Evolutionary conservation across 768 basidiomycete species (phyloP).

Genomic region (Zangia roseola): DNA sequence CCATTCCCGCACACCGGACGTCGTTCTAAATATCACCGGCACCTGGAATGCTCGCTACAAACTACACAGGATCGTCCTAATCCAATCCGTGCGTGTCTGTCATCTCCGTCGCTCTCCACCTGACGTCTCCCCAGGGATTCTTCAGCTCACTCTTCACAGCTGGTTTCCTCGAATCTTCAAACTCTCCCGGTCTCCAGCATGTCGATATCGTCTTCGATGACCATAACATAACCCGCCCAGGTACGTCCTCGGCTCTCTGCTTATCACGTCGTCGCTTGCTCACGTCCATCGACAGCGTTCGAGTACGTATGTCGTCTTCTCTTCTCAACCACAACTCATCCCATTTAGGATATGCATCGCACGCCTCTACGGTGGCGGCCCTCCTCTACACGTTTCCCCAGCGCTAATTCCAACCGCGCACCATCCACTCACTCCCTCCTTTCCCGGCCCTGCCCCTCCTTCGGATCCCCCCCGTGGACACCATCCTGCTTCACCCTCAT

Average conservation of each 20-base stretch:
- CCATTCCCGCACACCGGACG: constrained; percentile 71
- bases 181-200: constrained; percentile 39
- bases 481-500: constrained; percentile 76
- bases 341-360: constrained; percentile 73
- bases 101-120: not conserved
- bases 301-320: constrained; percentile 57
- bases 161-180: constrained; percentile 65
- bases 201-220: constrained; percentile 79
- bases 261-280: not conserved
- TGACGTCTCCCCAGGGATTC: constrained; percentile 58
- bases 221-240: constrained; percentile 83
- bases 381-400: constrained; percentile 65
- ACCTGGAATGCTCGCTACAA: constrained; percentile 74
- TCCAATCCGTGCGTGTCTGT: constrained; percentile 67
- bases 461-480: constrained; percentile 45
- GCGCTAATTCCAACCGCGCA: constrained; percentile 60
- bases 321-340: constrained; percentile 11
- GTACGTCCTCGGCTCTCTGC: constrained; percentile 42
- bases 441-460: constrained; percentile 35
- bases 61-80: constrained; percentile 82
- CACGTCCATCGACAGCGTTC: constrained; percentile 56
- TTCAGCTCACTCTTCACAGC: constrained; percentile 85
- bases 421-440: constrained; percentile 72
- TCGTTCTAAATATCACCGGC: constrained; percentile 66
- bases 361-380: constrained; percentile 84